These are phyloP conservation scores for Cryphonectria naterciae DNA, from an alignment of 2,329 filamentous ascomycete genomes.

Conservation along the genomic window DNA sequence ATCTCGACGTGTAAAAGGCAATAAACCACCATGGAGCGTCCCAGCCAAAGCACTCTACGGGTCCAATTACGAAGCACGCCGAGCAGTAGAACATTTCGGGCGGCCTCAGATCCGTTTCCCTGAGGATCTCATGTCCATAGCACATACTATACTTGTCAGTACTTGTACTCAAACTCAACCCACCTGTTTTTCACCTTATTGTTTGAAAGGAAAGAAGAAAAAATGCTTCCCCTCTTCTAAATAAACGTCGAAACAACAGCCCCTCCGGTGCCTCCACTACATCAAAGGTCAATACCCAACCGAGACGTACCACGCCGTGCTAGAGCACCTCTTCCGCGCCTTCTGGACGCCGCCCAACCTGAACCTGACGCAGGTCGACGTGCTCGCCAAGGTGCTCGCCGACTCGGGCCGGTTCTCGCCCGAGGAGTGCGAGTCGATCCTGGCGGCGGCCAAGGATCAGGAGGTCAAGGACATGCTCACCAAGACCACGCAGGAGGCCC, in stretches of 20 bases:
- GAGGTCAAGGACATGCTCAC: conserved; percentile 50
- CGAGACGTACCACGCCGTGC: conserved; percentile 55
- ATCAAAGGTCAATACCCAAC: conserved; percentile 62
- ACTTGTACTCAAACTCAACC: not conserved
- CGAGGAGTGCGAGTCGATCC: conserved; percentile 58
- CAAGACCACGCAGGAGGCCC: conserved; percentile 61
- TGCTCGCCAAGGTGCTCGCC: conserved; percentile 48
- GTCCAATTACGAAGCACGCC: conserved; percentile 42
- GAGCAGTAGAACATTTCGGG: conserved; percentile 45
- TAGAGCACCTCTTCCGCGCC: conserved; percentile 58
- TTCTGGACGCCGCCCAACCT: conserved; percentile 66
- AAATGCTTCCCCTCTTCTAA: not conserved
- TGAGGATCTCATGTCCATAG: conserved; percentile 47
- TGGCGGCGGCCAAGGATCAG: conserved; percentile 54
- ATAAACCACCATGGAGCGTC: conserved; percentile 74
- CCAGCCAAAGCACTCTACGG: conserved; percentile 69
- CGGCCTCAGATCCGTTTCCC: conserved; percentile 44
- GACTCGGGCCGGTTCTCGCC: conserved; percentile 50
- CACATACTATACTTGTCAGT: conserved; percentile 47
- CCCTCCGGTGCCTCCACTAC: conserved; percentile 68
- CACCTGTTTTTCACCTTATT: not conserved
- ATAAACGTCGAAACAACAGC: conserved; percentile 34
- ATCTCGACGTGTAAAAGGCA: conserved; percentile 51
- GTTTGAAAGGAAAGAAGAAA: too few species aligned
- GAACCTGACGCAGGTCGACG: conserved; percentile 62